These are phyloP conservation scores for Penicillium sp. DNA, from an alignment of 2,329 filamentous ascomycete species.

Conservation along the genomic window DNA sequence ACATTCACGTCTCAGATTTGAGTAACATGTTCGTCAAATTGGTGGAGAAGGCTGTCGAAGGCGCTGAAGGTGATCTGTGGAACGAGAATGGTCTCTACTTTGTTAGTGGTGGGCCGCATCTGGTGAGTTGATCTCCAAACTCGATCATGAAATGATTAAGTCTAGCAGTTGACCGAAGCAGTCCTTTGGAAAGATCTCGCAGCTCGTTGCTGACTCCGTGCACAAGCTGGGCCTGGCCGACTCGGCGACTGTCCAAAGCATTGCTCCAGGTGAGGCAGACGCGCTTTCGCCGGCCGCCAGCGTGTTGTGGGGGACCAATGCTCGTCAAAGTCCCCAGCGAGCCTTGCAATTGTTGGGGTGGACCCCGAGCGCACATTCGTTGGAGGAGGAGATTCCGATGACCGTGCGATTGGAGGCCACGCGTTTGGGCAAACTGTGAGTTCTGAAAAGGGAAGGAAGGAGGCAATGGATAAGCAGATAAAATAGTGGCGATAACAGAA, in stretches of 20 bases:
- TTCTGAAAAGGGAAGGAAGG: conserved; percentile 9
- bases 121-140: conserved; percentile 25
- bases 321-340: conserved; percentile 23
- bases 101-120: conserved; percentile 10
- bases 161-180: conserved; percentile 10
- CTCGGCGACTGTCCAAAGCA: conserved; percentile 19
- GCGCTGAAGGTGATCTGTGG: conserved; percentile 13
- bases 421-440: conserved; percentile 12
- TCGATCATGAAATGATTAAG: too few species aligned
- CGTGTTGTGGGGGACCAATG: conserved; percentile 37
- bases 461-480: background rate
- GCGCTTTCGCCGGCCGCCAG: conserved; percentile 24
- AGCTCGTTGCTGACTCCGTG: conserved; percentile 24
- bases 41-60: conserved; percentile 47
- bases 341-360: conserved; percentile 27
- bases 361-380: conserved; percentile 21
- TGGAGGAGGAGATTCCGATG: conserved; percentile 30
- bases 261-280: conserved; percentile 29
- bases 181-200: conserved; percentile 29
- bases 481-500: background rate
- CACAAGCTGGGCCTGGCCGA: conserved; percentile 24
- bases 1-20: conserved; percentile 63
- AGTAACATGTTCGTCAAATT: conserved; percentile 55
- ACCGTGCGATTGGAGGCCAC: conserved; percentile 27
- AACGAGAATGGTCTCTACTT: conserved; percentile 23